phyloP scores from a whole-genome alignment of 1,139 yeast genomes.

The Saccharomyces hybrid region DNA sequence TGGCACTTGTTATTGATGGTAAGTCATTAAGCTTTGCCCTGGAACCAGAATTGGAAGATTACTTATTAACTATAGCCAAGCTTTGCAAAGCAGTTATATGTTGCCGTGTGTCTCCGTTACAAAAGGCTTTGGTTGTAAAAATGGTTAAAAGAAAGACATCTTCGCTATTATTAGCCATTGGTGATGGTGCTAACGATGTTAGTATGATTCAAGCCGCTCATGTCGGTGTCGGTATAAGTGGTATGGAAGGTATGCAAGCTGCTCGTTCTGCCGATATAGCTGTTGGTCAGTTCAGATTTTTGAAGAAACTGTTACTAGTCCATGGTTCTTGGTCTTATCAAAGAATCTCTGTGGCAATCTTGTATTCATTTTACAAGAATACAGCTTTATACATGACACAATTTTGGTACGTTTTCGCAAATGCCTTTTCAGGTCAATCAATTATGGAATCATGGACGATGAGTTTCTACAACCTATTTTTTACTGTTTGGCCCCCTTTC shows the following conservation, averaged over 20 bases:
- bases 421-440: conserved; percentile 92
- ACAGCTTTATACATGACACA: conserved; percentile 95
- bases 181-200: conserved; percentile 98
- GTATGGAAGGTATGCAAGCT: conserved; percentile 99
- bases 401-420: conserved; percentile 92
- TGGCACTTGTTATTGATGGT: conserved; percentile 92
- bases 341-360: conserved; percentile 81
- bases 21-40: conserved; percentile 79
- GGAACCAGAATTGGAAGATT: conserved; percentile 71
- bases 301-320: conserved; percentile 74
- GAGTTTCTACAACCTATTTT: conserved; percentile 90
- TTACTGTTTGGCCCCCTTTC: conserved; percentile 92
- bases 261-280: conserved; percentile 97
- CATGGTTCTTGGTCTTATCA: conserved; percentile 99
- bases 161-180: conserved; percentile 80
- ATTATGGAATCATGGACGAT: conserved; percentile 97
- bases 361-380: conserved; percentile 92
- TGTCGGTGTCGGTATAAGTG: conserved; percentile 97
- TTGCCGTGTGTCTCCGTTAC: conserved; percentile 96
- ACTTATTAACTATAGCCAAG: conserved; percentile 71
- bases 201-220: conserved; percentile 99
- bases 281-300: conserved; percentile 87
- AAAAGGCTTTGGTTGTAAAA: conserved; percentile 91
- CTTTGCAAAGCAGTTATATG: conserved; percentile 92
- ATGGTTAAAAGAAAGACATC: conserved; percentile 76